These are phyloP conservation scores for Vitis vinifera DNA, from an alignment of 164 flowering plant species.

Conservation along the genomic window ASM3070453v1 NC_081817.1:636501-637000, in stretches of 20 bases:
- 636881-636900: too few relatives aligned
- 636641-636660: slow-evolving; percentile 49
- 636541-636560: slow-evolving; percentile 7
- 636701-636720: neutral
- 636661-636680: slow-evolving; percentile 42
- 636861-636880: too few relatives aligned
- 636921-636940: too few relatives aligned
- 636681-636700: neutral
- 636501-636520: slow-evolving; percentile 1
- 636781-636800: too few relatives aligned
- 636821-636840: too few relatives aligned
- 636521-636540: neutral
- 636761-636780: neutral
- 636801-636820: too few relatives aligned
- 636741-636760: neutral
- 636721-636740: neutral
- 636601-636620: slow-evolving; percentile 77
- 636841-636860: too few relatives aligned
- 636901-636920: too few relatives aligned
- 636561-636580: slow-evolving; percentile 11
- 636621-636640: slow-evolving; percentile 57
- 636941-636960: too few relatives aligned
- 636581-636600: slow-evolving; percentile 72
- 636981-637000: too few relatives aligned
- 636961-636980: too few relatives aligned